Conservation (phyloP, 1,139 yeast genomes). For the Magnusiomyces paraingens region DNA sequence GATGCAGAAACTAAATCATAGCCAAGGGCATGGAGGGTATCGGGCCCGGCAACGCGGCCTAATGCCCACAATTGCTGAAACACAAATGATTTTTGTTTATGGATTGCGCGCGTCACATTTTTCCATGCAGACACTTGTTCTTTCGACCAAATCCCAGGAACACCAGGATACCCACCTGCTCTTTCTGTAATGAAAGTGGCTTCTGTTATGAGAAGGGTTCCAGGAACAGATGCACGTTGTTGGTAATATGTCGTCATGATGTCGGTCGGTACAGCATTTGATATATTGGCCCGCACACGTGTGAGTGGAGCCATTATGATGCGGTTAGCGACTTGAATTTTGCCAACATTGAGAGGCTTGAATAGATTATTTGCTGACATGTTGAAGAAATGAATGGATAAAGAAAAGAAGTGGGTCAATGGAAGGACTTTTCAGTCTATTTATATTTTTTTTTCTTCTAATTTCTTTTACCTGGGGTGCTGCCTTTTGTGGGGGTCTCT, state of each 20-base stretch:
- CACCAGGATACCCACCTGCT: constrained; percentile 30
- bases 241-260: constrained; percentile 44
- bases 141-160: constrained; percentile 43
- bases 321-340: constrained; percentile 31
- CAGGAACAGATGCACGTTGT: constrained; percentile 48
- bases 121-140: constrained; percentile 39
- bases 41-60: constrained; percentile 35
- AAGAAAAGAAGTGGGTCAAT: too few species aligned
- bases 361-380: constrained; percentile 24
- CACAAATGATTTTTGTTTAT: constrained; percentile 33
- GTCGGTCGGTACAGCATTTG: constrained; percentile 38
- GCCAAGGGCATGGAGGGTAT: constrained; percentile 33
- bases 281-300: constrained; percentile 28
- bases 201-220: constrained; percentile 43
- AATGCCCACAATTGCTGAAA: constrained; percentile 39
- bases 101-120: constrained; percentile 34
- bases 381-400: too few species aligned
- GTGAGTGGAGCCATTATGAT: constrained; percentile 48
- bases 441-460: too few species aligned
- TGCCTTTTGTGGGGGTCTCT: too few species aligned
- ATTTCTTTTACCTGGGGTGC: too few species aligned
- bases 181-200: constrained; percentile 37
- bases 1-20: constrained; percentile 27
- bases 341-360: constrained; percentile 29
- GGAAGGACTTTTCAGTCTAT: too few species aligned